phyloP scores from a whole-genome alignment of 306 rosid genomes.

The Comarum palustre region DNA sequence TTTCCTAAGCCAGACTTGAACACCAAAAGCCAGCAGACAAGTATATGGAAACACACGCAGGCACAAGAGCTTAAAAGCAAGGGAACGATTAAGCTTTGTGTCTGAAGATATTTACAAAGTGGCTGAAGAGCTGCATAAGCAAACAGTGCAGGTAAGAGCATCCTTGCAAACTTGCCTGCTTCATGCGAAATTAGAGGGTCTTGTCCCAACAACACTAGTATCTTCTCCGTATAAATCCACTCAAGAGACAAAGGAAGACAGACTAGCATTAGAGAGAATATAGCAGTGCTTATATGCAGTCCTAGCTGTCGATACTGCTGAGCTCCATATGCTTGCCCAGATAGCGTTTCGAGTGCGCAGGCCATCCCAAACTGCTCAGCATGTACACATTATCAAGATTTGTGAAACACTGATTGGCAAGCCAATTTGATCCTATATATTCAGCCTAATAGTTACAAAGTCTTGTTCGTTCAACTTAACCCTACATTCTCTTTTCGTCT shows the following conservation, averaged over 20 bases:
- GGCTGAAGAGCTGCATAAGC: slow-evolving; percentile 66
- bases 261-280: slow-evolving; percentile 45
- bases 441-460: background rate
- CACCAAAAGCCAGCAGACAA: slow-evolving; percentile 68
- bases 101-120: slow-evolving; percentile 55
- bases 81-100: slow-evolving; percentile 62
- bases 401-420: background rate
- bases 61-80: slow-evolving; percentile 48
- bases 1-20: slow-evolving; percentile 44
- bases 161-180: slow-evolving; percentile 53
- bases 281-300: slow-evolving; percentile 27
- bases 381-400: background rate
- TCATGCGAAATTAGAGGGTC: slow-evolving; percentile 70
- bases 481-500: background rate
- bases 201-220: slow-evolving; percentile 61
- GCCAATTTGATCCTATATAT: background rate
- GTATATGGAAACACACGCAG: slow-evolving; percentile 44
- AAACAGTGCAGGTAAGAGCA: slow-evolving; percentile 71
- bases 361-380: slow-evolving; percentile 41
- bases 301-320: slow-evolving; percentile 38
- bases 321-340: slow-evolving; percentile 51
- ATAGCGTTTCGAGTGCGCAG: slow-evolving; percentile 41
- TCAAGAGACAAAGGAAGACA: slow-evolving; percentile 53
- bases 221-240: slow-evolving; percentile 57
- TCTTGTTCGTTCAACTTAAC: background rate